phyloP scores from a whole-genome alignment of 1,284 basidiomycete genomes.

The Tylopilus orsonianus region DNA sequence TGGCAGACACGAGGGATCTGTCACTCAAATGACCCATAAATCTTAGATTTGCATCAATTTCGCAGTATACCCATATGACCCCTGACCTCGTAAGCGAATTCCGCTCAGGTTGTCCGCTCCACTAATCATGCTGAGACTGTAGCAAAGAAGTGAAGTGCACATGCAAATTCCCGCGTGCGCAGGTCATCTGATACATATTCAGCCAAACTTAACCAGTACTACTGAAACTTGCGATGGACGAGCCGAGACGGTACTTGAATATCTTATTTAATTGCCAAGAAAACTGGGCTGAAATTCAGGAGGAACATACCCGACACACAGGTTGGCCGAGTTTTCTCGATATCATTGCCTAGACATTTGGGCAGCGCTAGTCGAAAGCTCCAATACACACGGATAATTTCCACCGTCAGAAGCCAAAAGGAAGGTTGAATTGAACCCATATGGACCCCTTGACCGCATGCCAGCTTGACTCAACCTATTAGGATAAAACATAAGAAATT shows the following conservation, averaged over 20 bases:
- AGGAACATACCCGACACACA: conserved; percentile 13
- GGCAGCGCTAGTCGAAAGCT: conserved; percentile 1
- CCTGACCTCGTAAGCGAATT: conserved; percentile 23
- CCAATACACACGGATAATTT: background rate
- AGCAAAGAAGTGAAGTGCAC: background rate
- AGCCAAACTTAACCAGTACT: conserved; percentile 7
- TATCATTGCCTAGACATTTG: conserved; percentile 5
- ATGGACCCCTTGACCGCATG: background rate
- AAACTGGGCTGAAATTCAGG: conserved; percentile 7
- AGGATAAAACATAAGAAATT: background rate
- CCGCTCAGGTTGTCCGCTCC: conserved; percentile 6
- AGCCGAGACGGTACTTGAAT: background rate
- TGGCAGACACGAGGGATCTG: conserved; percentile 14
- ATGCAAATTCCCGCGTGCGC: background rate
- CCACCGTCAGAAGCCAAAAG: background rate
- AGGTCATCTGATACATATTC: background rate
- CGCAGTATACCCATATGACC: conserved; percentile 24
- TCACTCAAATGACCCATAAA: conserved; percentile 27
- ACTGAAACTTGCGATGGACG: conserved; percentile 19
- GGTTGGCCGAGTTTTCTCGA: background rate
- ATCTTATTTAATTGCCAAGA: conserved; percentile 11
- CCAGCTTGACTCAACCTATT: background rate
- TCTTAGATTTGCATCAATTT: conserved; percentile 30
- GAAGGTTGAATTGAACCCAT: background rate
- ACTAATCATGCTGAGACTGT: conserved; percentile 8